A percentile compares a stretch with the other conserved stretches of the same genome.
Conservation (phyloP, 345 rosid species). For the Sapria himalayana region DNA sequence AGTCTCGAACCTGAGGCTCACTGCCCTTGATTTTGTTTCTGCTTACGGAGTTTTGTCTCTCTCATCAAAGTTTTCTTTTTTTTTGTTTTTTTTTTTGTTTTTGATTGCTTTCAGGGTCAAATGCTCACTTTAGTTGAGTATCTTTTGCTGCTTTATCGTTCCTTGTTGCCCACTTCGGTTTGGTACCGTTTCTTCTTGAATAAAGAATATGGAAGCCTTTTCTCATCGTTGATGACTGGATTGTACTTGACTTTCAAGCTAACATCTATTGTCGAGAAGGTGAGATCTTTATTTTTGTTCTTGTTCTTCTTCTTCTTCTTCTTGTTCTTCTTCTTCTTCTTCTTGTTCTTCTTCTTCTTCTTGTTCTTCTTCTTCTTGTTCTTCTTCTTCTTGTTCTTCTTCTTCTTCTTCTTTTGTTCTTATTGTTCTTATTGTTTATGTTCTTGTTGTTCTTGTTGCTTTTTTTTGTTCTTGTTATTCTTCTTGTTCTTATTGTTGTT, state of each 20-base stretch:
- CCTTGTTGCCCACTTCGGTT: slow-evolving; percentile 64
- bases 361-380: background rate
- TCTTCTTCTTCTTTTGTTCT: no score
- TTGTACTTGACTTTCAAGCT: slow-evolving; percentile 64
- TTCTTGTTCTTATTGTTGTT: no score
- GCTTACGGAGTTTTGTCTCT: background rate
- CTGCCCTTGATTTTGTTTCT: no score
- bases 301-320: background rate
- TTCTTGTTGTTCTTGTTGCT: no score
- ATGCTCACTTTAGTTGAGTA: slow-evolving; percentile 61
- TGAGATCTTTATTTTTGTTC: slow-evolving; percentile 6
- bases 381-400: slow-evolving; percentile 5
- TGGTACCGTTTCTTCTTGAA: slow-evolving; percentile 82
- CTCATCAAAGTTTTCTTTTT: slow-evolving; percentile 5
- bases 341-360: background rate
- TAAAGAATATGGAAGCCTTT: slow-evolving; percentile 72
- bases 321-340: background rate
- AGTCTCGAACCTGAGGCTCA: no score
- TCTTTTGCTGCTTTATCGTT: slow-evolving; percentile 49
- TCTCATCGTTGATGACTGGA: slow-evolving; percentile 67
- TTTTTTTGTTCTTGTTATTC: no score
- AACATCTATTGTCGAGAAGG: slow-evolving; percentile 70
- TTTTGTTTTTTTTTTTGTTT: no score
- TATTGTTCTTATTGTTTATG: no score
- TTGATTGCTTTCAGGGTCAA: slow-evolving; percentile 64